Conservation (phyloP, 768 basidiomycete genomes). For the Leccinum rimulosum region DNA sequence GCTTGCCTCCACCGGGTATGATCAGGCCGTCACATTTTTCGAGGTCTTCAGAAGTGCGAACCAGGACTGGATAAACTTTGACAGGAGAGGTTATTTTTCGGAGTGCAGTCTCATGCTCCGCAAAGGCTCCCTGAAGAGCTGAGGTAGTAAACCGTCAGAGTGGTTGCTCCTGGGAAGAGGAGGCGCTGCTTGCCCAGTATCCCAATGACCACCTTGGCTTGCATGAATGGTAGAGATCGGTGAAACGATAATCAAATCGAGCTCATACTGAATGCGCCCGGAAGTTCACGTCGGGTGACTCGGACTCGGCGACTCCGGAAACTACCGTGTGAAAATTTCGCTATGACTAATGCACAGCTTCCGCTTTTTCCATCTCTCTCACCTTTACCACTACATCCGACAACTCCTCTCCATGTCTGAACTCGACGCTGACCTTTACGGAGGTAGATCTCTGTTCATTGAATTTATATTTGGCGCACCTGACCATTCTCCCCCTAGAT, state of each 20-base stretch:
- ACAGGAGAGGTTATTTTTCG: constrained; percentile 50
- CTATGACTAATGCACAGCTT: constrained; percentile 28
- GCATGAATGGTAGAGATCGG: constrained; percentile 4
- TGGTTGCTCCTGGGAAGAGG: background rate
- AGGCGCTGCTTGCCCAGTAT: constrained; percentile 45
- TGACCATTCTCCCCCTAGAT: constrained; percentile 39
- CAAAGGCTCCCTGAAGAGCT: constrained; percentile 94
- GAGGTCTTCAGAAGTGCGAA: constrained; percentile 77
- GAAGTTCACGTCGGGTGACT: background rate
- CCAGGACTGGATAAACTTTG: constrained; percentile 50
- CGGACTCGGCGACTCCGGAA: constrained; percentile 8
- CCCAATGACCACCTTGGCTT: constrained; percentile 37
- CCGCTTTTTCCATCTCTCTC: constrained; percentile 29
- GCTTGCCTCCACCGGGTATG: constrained; percentile 86
- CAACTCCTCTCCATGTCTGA: constrained; percentile 54
- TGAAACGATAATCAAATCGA: background rate
- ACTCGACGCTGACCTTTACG: constrained; percentile 88
- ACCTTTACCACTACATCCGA: constrained; percentile 35
- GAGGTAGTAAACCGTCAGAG: constrained; percentile 1
- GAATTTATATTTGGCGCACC: background rate
- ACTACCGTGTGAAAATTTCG: constrained; percentile 22
- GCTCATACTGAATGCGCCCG: background rate
- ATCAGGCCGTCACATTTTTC: constrained; percentile 77
- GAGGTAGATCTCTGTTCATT: constrained; percentile 48
- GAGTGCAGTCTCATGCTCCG: constrained; percentile 76